Base-by-base conservation (phyloP, 768 basidiomycete genomes). In the Lactarius sp. region DNA sequence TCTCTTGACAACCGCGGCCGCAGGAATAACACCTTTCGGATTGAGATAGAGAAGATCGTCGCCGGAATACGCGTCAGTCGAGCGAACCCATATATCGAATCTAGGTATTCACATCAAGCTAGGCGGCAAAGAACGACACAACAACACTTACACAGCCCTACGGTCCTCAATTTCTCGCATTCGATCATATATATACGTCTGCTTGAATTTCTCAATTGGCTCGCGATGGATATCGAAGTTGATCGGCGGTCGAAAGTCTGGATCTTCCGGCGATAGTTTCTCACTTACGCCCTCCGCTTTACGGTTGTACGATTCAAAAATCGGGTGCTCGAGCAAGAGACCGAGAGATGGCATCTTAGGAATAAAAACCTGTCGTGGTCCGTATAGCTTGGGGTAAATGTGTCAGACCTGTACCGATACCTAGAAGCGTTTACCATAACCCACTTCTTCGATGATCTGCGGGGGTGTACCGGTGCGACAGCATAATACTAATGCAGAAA, bases 331-430 rank as follows among this genome's bases (percentile, higher is more conserved):
- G 31, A 99, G 84, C 27, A 99, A 78, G 5, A 99, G 81, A 13
- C 97, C 97, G 18, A 99, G 81, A 2, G 94, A 88, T 13, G 97
- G 97, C 78, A 98, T 96, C 77, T 96, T 98, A 18, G 97, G 97
- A 22, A 98, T 82, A 71, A 91, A 84, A 41, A 95, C 90, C 46
- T 78, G 77, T 16, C 84, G 81, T 4, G 88, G 86, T 1, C 87
- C 88, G 69, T 90, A 98, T 16, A 93, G 80, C 92, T 87, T 8
- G 16, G 18, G 44, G 10, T 51, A 54, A 41, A 12, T 16, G 10
- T n/a, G 46, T 61, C 36, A 55, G 52, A 51, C 34, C 6, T n/a
- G 5, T 33, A 46, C 9, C 20, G 14, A 13, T 36, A 0, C 13
- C 27, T 22, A 46, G 6, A 34, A n/a, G 59, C n/a, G 20, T 31